A percentile compares a stretch with the other conserved stretches of the same genome.
These are phyloP conservation scores for Trametes versicolor DNA, from an alignment of 1,284 basidiomycete species.

Conservation along the genomic window DNA sequence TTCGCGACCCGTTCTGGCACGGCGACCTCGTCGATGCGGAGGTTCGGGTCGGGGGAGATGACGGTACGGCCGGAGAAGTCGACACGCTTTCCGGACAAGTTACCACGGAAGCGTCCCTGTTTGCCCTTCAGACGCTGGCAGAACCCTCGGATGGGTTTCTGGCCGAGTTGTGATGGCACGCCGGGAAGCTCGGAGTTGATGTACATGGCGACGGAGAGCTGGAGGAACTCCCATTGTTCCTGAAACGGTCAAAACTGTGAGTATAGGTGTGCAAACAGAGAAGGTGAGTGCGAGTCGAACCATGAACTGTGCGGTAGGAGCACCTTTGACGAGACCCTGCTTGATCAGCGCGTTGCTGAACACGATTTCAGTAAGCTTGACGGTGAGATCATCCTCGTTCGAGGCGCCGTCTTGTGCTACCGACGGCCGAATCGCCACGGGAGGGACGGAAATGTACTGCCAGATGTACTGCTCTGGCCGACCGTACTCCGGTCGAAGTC, in stretches of 20 bases:
- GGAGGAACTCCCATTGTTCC: slow-evolving; percentile 99
- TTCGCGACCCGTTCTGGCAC: slow-evolving; percentile 97
- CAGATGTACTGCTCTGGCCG: slow-evolving; percentile 98
- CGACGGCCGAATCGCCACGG: slow-evolving; percentile 96
- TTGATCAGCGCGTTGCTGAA: slow-evolving; percentile 96
- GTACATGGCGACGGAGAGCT: slow-evolving; percentile 96
- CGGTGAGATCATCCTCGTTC: slow-evolving; percentile 98
- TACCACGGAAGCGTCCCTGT: slow-evolving; percentile 98
- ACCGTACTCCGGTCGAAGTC: slow-evolving; percentile 89
- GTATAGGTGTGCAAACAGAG: slow-evolving; percentile 11
- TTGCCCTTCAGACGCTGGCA: slow-evolving; percentile 99
- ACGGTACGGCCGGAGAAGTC: slow-evolving; percentile 99
- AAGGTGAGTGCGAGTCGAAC: slow-evolving; percentile 51
- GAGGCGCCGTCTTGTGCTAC: slow-evolving; percentile 97
- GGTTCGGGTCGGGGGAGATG: slow-evolving; percentile 98
- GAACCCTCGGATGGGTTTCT: slow-evolving; percentile 96
- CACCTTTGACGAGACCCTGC: slow-evolving; percentile 88
- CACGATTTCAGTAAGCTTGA: slow-evolving; percentile 97
- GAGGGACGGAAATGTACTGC: slow-evolving; percentile 99
- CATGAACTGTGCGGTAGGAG: slow-evolving; percentile 91
- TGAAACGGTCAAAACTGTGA: slow-evolving; percentile 43
- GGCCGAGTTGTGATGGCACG: slow-evolving; percentile 83
- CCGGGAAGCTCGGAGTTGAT: slow-evolving; percentile 99
- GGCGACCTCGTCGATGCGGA: slow-evolving; percentile 98
- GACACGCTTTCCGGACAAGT: slow-evolving; percentile 98